phyloP scores from a whole-genome alignment of 2,329 filamentous ascomycete species.

The Daldinia eschscholtzii region DNA sequence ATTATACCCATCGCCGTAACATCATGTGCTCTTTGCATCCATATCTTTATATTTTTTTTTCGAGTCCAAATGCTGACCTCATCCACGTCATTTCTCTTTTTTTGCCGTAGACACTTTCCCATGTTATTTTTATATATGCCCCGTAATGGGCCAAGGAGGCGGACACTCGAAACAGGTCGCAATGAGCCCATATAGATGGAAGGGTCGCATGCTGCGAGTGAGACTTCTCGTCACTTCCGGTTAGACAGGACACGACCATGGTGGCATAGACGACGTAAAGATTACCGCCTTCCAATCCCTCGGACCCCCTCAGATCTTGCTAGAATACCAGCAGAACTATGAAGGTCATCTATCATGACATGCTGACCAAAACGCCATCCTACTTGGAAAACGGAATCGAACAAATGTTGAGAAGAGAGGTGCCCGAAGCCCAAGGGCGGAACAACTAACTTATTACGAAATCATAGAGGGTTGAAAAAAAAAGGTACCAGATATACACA shows the following conservation, averaged over 20 bases:
- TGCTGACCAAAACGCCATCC: conserved; percentile 46
- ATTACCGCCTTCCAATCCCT: conserved; percentile 10
- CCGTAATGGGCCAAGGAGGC: conserved; percentile 12
- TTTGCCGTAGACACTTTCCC: conserved; percentile 20
- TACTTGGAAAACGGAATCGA: conserved; percentile 37
- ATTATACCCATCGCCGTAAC: conserved; percentile 35
- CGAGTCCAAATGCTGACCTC: conserved; percentile 25
- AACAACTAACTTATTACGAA: conserved; percentile 48
- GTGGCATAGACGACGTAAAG: conserved; percentile 2
- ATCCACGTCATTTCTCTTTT: conserved; percentile 32
- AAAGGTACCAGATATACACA: conserved; percentile 45
- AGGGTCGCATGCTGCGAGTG: conserved; percentile 9
- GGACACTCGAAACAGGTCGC: conserved; percentile 17
- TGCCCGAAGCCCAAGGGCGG: conserved; percentile 37
- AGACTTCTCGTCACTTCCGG: conserved; percentile 5
- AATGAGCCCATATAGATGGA: neutral
- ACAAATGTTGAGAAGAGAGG: conserved; percentile 50
- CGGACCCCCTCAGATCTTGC: conserved; percentile 15
- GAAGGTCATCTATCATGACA: conserved; percentile 38
- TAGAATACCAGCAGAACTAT: conserved; percentile 21
- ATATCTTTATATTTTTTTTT: conserved; percentile 13
- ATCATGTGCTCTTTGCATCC: conserved; percentile 27
- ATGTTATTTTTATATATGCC: conserved; percentile 34
- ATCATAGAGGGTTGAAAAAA: conserved; percentile 39
- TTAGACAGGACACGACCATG: neutral